Conservation (phyloP, 805 yeast species). For the Yueomyces sp. region DNA sequence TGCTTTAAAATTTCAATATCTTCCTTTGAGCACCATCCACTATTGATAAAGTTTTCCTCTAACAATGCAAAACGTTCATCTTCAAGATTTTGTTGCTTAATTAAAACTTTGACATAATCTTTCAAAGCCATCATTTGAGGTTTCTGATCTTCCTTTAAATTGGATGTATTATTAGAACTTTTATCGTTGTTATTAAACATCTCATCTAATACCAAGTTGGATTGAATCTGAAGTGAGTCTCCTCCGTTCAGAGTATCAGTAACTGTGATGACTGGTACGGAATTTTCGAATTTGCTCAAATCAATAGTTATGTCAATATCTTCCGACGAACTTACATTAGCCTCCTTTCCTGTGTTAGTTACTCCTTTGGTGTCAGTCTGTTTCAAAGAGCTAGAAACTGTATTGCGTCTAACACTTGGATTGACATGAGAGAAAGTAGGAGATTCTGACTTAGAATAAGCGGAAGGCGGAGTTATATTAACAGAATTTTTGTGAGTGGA, state of each 20-base stretch:
- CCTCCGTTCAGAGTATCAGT: conserved; percentile 12
- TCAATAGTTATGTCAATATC: conserved; percentile 7
- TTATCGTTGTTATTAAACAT: conserved; percentile 1
- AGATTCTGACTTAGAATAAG: no score
- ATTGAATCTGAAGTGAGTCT: conserved; percentile 10
- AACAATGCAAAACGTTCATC: conserved; percentile 16
- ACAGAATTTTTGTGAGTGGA: no score
- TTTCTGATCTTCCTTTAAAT: conserved; percentile 1
- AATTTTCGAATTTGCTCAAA: conserved; percentile 10
- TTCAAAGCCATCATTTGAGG: conserved; percentile 11
- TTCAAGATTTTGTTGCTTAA: conserved; percentile 16
- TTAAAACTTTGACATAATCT: conserved; percentile 14
- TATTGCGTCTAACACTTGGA: no score
- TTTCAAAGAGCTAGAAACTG: no score
- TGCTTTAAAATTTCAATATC: conserved; percentile 14
- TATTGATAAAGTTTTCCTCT: conserved; percentile 12
- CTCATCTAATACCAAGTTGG: conserved; percentile 12
- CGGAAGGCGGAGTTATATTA: no score
- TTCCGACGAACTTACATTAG: neutral
- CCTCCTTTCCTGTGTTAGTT: no score
- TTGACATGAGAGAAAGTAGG: no score
- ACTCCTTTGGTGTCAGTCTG: no score
- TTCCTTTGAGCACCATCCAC: conserved; percentile 20
- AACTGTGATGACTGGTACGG: conserved; percentile 14
- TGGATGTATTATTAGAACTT: conserved; percentile 1